A percentile compares a stretch with the other conserved stretches of the same genome.
phyloP scores from a whole-genome alignment of 176 grass and related monocot species.

The Musa troglodytarum region DNA sequence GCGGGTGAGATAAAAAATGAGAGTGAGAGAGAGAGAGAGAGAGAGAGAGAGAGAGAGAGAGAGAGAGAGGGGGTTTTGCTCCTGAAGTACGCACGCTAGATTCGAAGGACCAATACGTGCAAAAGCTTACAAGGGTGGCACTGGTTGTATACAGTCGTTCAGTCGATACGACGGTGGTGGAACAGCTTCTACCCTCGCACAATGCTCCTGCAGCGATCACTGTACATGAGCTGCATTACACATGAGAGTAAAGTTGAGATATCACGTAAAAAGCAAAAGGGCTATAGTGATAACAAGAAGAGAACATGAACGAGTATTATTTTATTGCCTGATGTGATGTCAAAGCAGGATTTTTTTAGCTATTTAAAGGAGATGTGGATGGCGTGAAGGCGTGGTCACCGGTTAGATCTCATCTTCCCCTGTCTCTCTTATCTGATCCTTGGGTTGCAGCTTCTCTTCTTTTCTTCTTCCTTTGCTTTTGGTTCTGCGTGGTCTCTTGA shows the following conservation, averaged over 20 bases:
- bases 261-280: background rate
- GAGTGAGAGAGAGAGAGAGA: no score
- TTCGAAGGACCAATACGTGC: background rate
- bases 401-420: no score
- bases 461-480: background rate
- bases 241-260: no score
- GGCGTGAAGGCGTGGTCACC: background rate
- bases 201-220: no score
- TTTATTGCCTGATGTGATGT: constrained; percentile 3
- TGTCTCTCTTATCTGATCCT: no score
- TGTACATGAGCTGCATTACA: no score
- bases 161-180: no score
- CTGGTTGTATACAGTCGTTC: no score
- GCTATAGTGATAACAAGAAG: background rate
- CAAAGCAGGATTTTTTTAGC: background rate
- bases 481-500: background rate
- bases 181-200: no score
- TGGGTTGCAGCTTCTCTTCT: background rate
- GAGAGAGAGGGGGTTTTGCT: background rate
- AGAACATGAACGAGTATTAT: background rate
- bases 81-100: background rate
- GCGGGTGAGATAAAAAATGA: no score
- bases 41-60: no score
- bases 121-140: background rate
- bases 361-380: background rate